Evolutionary conservation across 768 basidiomycete genomes (phyloP), one percentile per base, ranked within the genome.

Genomic region (Gautieria morchelliformis): DNA sequence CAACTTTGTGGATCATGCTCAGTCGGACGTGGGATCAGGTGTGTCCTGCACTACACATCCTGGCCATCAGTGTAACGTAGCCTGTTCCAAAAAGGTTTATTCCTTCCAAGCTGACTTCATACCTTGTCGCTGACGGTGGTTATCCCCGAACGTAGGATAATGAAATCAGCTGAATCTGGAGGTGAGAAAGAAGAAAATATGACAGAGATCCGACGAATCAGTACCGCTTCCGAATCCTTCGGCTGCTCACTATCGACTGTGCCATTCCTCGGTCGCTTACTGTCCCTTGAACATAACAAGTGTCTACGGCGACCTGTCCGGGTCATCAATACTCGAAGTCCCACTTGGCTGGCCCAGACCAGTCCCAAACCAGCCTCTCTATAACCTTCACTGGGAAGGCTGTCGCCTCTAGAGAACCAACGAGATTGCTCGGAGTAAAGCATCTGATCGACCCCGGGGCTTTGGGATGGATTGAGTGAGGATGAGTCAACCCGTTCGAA

Each of bases 331-430:
- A 97, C 78, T 22, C 95, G 80, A 4, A 77, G 78, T 63, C 95
- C 94, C 57, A 98, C 76, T 64, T 91, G 87, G 68, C 95, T 97
- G 15, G 94, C 88, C 95, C 95, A 98, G 9, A 83, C 84, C 52
- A 96, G 81, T 3, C 94, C 94, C 2, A 98, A 73, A 40, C 80
- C 82, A 0, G 89, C 92, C 69, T 95, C 88, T 65, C 93, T 92
- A 46, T 67, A 70, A 58, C 77, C 72, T 58, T 82, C 81, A 1
- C 80, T 80, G 0, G 79, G 76, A 22, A 81, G 66, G 53, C 73
- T 79, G 63, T 82, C 77, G 22, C 81, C 81, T 17, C 84, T 79
- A 41, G 77, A 78, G 67, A 95, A 96, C 81, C 85, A 84, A 17
- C 80, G 79, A 3, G 84, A 77, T 64, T 95, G 92, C 19, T 82